Evolutionary conservation across 2,329 filamentous ascomycete species (phyloP).

Genomic region (Aspergillus ustus): DNA sequence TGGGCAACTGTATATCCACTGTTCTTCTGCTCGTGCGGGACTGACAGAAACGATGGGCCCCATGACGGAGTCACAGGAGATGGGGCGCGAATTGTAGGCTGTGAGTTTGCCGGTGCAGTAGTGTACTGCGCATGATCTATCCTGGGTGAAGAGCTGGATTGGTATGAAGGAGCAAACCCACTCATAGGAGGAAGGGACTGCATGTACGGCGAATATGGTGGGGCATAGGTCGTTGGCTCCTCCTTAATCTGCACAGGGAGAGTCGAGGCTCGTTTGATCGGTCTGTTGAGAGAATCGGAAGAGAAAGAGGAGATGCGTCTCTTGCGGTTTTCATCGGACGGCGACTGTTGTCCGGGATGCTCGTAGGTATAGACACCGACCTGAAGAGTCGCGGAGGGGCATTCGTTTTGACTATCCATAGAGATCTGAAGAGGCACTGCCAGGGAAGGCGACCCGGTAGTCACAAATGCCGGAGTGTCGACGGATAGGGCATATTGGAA

Average conservation of each 20-base stretch:
- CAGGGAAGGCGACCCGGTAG: conserved; percentile 60
- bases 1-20: conserved; percentile 48
- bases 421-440: conserved; percentile 64
- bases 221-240: conserved; percentile 57
- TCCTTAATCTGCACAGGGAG: conserved; percentile 55
- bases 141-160: conserved; percentile 46
- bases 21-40: conserved; percentile 50
- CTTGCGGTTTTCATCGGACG: conserved; percentile 56
- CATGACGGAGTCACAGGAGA: conserved; percentile 55
- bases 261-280: conserved; percentile 53
- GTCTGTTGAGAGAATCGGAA: conserved; percentile 51
- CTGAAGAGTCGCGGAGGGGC: conserved; percentile 55
- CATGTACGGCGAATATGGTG: conserved; percentile 56
- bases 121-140: conserved; percentile 49
- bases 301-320: conserved; percentile 60
- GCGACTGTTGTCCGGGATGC: conserved; percentile 48
- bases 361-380: conserved; percentile 68
- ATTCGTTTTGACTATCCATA: conserved; percentile 62
- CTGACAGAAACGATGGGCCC: conserved; percentile 53
- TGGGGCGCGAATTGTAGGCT: conserved; percentile 52
- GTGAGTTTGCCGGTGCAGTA: conserved; percentile 43
- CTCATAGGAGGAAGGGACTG: conserved; percentile 52
- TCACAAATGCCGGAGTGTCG: conserved; percentile 70
- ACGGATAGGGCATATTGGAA: conserved; percentile 74
- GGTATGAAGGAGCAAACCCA: conserved; percentile 45